These are phyloP conservation scores for Camelina hispida DNA, from an alignment of 345 rosid species.

Conservation along the genomic window DNA sequence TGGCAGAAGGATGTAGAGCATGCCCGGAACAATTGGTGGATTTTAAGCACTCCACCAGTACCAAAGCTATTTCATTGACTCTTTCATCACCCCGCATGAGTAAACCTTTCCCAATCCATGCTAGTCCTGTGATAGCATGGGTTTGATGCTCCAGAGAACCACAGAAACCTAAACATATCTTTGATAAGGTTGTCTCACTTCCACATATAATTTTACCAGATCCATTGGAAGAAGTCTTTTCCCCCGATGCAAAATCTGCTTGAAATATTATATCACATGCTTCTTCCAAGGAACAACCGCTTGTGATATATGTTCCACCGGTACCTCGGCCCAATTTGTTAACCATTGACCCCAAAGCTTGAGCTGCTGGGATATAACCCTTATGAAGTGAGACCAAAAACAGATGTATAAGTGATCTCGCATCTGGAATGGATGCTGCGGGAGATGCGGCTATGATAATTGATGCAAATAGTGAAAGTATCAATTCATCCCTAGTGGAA, in stretches of 20 bases:
- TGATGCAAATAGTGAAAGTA: slow-evolving; percentile 75
- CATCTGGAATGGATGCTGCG: slow-evolving; percentile 62
- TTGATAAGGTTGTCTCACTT: slow-evolving; percentile 44
- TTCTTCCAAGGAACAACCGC: slow-evolving; percentile 64
- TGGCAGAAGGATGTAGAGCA: slow-evolving; percentile 48
- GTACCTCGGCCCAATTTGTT: slow-evolving; percentile 64
- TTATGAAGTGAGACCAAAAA: slow-evolving; percentile 55
- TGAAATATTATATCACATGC: slow-evolving; percentile 68
- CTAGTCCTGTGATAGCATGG: slow-evolving; percentile 71
- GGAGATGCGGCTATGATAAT: slow-evolving; percentile 74
- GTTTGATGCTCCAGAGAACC: slow-evolving; percentile 52
- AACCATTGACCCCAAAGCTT: slow-evolving; percentile 85
- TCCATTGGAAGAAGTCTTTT: slow-evolving; percentile 36
- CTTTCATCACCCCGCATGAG: slow-evolving; percentile 88
- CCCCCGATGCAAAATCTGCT: slow-evolving; percentile 28
- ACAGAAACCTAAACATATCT: slow-evolving; percentile 49
- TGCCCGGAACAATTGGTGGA: slow-evolving; percentile 43
- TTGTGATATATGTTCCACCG: slow-evolving; percentile 41
- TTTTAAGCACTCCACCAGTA: slow-evolving; percentile 64
- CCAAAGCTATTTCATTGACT: slow-evolving; percentile 62
- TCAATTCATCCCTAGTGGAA: slow-evolving; percentile 67
- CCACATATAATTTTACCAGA: slow-evolving; percentile 37
- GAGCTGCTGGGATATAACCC: slow-evolving; percentile 75
- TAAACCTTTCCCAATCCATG: slow-evolving; percentile 96
- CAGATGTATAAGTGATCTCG: slow-evolving; percentile 51